Evolutionary conservation across 2,329 filamentous ascomycete genomes (phyloP).

Genomic region (Cordyceps cateniannulata): DNA sequence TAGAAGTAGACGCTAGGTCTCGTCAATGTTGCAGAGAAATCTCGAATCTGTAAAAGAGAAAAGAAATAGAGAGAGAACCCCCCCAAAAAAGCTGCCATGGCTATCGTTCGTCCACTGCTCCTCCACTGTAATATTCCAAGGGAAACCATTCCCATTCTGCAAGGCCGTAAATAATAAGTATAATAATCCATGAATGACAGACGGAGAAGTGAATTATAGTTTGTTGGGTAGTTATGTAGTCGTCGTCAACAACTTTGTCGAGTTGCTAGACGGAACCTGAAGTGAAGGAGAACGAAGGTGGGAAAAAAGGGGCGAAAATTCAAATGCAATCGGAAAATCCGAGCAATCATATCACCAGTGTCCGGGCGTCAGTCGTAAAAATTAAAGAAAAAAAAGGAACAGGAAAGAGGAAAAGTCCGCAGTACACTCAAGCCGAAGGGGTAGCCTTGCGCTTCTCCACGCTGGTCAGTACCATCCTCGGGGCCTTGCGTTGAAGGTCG

Average conservation of each 20-base stretch:
- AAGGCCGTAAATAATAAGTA: conserved; percentile 12
- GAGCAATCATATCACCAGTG: conserved; percentile 31
- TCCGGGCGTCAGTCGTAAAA: conserved; percentile 32
- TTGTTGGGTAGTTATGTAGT: conserved; percentile 17
- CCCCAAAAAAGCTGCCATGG: conserved; percentile 3
- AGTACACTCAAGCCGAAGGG: conserved; percentile 19
- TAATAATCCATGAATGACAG: conserved; percentile 28
- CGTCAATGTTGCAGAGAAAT: not conserved
- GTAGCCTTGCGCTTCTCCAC: conserved; percentile 76
- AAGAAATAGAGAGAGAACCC: not conserved
- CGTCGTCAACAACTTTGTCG: not conserved
- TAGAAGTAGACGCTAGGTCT: conserved; percentile 8
- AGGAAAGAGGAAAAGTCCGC: conserved; percentile 14
- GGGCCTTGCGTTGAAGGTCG: conserved; percentile 68
- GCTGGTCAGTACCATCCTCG: conserved; percentile 80
- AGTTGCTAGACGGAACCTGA: not conserved
- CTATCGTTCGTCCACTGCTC: conserved; percentile 7
- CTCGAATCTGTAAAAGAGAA: not conserved
- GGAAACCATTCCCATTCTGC: conserved; percentile 5
- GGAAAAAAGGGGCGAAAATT: conserved; percentile 17
- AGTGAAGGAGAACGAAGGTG: conserved; percentile 16
- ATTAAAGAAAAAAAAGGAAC: conserved; percentile 15
- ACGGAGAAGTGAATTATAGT: conserved; percentile 35
- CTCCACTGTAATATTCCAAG: conserved; percentile 7
- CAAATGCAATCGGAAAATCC: conserved; percentile 28